Percentiles rank a stretch among this genome's conserved stretches.
These are phyloP conservation scores for Talinum fruticosum DNA, from an alignment of 148 eudicot genomes.

Conservation along the genomic window DNA sequence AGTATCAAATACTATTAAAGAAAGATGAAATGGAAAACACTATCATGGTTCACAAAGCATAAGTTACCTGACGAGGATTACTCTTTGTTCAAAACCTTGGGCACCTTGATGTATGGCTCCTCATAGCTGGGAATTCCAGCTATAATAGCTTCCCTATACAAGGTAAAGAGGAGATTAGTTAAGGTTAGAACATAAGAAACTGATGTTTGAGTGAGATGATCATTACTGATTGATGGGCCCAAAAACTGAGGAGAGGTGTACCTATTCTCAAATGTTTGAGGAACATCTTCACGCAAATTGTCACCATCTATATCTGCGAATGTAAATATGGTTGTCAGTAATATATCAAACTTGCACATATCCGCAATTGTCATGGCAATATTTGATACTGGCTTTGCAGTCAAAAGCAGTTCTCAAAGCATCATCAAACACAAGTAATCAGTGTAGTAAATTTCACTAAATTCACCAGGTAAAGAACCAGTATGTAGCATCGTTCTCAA, in stretches of 20 bases:
- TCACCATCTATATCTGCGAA: conserved; percentile 70
- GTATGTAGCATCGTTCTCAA: not conserved
- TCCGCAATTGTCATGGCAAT: not conserved
- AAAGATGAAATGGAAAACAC: too few relatives aligned
- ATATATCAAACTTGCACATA: not conserved
- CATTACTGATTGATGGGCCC: too few relatives aligned
- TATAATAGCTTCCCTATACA: conserved; percentile 66
- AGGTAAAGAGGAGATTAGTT: not conserved
- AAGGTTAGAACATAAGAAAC: not conserved
- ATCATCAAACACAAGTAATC: not conserved
- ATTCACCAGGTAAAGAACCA: not conserved
- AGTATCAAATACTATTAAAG: not conserved
- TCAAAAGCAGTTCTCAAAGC: not conserved
- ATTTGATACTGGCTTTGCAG: not conserved
- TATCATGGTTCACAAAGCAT: too few relatives aligned
- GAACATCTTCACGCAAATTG: conserved; percentile 67
- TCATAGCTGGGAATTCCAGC: conserved; percentile 73
- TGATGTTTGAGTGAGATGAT: not conserved
- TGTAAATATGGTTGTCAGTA: not conserved
- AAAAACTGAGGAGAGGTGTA: conserved; percentile 23
- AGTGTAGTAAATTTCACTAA: not conserved
- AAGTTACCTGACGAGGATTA: conserved; percentile 31
- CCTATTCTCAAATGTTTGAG: conserved; percentile 73
- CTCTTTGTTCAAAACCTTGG: conserved; percentile 81
- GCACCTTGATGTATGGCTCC: conserved; percentile 87